Evolutionary conservation across 1,284 basidiomycete genomes (phyloP).

Genomic region (Hymenochaete sp.): DNA sequence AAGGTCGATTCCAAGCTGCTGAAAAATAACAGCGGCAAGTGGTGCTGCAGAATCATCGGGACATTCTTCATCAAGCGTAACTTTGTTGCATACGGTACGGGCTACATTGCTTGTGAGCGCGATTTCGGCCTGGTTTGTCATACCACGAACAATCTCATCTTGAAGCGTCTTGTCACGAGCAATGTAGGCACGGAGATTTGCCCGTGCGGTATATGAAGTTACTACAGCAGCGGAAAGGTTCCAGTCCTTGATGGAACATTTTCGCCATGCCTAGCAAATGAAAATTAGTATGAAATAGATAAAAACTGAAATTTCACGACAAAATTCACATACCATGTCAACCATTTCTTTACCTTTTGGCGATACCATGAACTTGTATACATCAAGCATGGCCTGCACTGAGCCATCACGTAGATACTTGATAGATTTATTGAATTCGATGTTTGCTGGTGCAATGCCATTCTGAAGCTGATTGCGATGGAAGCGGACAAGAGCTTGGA

Average conservation of each 20-base stretch:
- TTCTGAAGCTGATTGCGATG: not conserved
- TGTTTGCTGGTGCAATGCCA: constrained; percentile 8
- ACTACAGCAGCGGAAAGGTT: not conserved
- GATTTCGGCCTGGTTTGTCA: no score
- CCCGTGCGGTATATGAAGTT: not conserved
- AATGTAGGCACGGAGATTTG: not conserved
- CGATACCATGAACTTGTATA: constrained; percentile 5
- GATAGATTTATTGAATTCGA: constrained; percentile 18
- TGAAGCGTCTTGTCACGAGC: not conserved
- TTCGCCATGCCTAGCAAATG: not conserved
- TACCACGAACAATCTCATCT: not conserved
- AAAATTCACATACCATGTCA: not conserved
- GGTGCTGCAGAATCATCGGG: no score
- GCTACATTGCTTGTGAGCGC: no score
- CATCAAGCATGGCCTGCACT: constrained; percentile 20
- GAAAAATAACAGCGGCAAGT: no score
- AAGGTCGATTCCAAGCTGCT: no score
- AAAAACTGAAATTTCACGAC: not conserved
- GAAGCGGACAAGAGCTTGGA: constrained; percentile 14
- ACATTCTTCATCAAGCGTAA: no score
- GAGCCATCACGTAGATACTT: constrained; percentile 16
- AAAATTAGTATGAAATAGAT: not conserved
- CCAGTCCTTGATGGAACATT: not conserved
- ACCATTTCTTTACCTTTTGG: not conserved
- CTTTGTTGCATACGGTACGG: no score